Evolutionary conservation across 1,139 yeast genomes (phyloP).

Genomic region (Scheffersomyces stambukii): DNA sequence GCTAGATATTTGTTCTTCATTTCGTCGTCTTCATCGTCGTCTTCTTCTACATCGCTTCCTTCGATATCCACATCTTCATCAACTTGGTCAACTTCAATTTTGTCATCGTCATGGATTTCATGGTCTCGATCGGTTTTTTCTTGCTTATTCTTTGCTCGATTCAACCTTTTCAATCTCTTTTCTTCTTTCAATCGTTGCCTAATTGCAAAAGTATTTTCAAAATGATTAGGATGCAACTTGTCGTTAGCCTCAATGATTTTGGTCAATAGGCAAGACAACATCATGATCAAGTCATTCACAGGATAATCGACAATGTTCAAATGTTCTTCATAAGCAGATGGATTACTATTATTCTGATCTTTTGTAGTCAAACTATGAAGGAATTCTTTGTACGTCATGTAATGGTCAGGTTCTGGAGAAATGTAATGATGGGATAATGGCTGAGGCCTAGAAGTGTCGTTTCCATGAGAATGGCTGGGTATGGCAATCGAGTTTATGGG

Average conservation of each 20-base stretch:
- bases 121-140: conserved; percentile 10
- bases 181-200: conserved; percentile 43
- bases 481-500: conserved; percentile 5
- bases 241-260: conserved; percentile 94
- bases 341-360: conserved; percentile 15
- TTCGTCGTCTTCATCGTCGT: conserved; percentile 41
- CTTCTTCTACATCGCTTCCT: conserved; percentile 21
- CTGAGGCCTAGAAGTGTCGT: no score
- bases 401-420: conserved; percentile 37
- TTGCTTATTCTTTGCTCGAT: conserved; percentile 15
- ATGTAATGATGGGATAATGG: no score
- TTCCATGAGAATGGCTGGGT: no score
- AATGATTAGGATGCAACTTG: conserved; percentile 69
- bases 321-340: conserved; percentile 41
- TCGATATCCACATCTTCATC: conserved; percentile 13
- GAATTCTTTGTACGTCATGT: conserved; percentile 43
- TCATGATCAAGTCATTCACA: conserved; percentile 70
- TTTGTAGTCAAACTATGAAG: conserved; percentile 27
- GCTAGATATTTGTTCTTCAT: conserved; percentile 57
- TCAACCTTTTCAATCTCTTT: conserved; percentile 23
- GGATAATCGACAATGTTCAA: conserved; percentile 82
- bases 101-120: conserved; percentile 12
- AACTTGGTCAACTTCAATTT: conserved; percentile 22
- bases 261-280: conserved; percentile 81
- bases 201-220: conserved; percentile 47